A percentile compares a stretch with the other conserved stretches of the same genome.
Evolutionary conservation across 2,329 filamentous ascomycete genomes (phyloP).

Genomic region (Ambrosiella cleistominuta): DNA sequence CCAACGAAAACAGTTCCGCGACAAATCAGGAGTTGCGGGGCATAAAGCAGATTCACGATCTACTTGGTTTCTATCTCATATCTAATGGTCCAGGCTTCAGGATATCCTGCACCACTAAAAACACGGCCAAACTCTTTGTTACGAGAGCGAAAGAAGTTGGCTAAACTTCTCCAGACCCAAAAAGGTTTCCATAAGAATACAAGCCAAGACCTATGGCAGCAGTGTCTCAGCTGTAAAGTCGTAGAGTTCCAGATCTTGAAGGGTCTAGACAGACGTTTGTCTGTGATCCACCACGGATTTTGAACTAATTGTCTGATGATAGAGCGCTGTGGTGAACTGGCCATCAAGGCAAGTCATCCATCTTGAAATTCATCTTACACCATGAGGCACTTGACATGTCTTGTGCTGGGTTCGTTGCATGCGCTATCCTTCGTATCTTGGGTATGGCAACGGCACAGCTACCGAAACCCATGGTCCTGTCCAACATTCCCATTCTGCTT

Average conservation of each 20-base stretch:
- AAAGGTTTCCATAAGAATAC: not conserved
- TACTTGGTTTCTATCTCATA: not conserved
- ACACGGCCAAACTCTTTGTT: no score
- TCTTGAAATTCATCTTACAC: no score
- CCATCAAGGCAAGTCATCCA: no score
- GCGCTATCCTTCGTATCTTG: not conserved
- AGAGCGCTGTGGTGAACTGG: no score
- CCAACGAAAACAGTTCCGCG: constrained; percentile 2
- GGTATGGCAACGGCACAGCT: not conserved
- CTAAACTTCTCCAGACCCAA: no score
- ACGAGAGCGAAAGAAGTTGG: no score
- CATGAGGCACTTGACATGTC: no score
- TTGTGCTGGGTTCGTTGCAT: no score
- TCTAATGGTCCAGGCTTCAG: not conserved
- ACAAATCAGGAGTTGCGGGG: constrained; percentile 1
- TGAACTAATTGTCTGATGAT: no score
- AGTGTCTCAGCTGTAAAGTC: not conserved
- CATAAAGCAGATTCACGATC: not conserved
- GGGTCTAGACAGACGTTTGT: not conserved
- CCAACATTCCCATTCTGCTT: not conserved
- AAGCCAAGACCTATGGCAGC: not conserved
- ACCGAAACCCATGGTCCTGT: not conserved
- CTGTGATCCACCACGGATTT: no score
- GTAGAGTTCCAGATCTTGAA: not conserved
- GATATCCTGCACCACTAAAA: no score